These are phyloP conservation scores for Blastobotrys elegans DNA, from an alignment of 1,139 yeast species.

Conservation along the genomic window DNA sequence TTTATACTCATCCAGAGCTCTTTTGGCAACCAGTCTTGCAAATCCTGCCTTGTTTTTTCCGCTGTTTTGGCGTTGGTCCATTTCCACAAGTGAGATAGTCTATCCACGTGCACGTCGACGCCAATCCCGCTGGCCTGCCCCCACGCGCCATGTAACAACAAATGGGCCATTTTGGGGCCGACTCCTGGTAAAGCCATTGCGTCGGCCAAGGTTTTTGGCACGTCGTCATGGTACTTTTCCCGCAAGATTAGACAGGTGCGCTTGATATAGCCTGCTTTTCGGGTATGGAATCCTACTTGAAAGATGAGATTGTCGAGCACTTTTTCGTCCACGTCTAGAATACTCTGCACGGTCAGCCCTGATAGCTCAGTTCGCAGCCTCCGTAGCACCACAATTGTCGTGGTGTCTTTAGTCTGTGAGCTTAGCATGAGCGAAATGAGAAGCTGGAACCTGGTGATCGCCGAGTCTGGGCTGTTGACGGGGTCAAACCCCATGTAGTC, in stretches of 20 bases:
- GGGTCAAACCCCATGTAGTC: conserved; percentile 91
- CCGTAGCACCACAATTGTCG: conserved; percentile 68
- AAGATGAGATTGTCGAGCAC: conserved; percentile 61
- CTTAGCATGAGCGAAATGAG: conserved; percentile 80
- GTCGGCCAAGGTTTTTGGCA: conserved; percentile 57
- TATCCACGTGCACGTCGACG: conserved; percentile 87
- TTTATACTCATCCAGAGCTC: conserved; percentile 79
- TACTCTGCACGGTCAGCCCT: conserved; percentile 34
- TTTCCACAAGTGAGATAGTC: conserved; percentile 75
- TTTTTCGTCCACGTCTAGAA: conserved; percentile 48
- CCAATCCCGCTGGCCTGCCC: conserved; percentile 71
- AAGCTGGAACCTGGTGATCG: conserved; percentile 61
- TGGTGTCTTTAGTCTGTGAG: conserved; percentile 89
- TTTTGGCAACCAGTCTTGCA: conserved; percentile 71
- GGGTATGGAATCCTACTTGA: conserved; percentile 81
- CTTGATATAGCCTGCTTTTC: conserved; percentile 71
- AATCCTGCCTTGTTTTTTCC: conserved; percentile 62
- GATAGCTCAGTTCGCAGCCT: conserved; percentile 43
- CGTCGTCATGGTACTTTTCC: conserved; percentile 54
- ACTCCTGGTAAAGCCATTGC: conserved; percentile 78
- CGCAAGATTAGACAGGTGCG: conserved; percentile 52
- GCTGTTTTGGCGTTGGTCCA: conserved; percentile 60
- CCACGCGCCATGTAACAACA: conserved; percentile 83
- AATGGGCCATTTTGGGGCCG: conserved; percentile 92
- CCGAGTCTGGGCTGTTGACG: conserved; percentile 31